A percentile compares a stretch with the other conserved stretches of the same genome.
These are phyloP conservation scores for Aquilaria agallochum DNA, from an alignment of 441 rosid genomes.

Conservation along the genomic window DNA sequence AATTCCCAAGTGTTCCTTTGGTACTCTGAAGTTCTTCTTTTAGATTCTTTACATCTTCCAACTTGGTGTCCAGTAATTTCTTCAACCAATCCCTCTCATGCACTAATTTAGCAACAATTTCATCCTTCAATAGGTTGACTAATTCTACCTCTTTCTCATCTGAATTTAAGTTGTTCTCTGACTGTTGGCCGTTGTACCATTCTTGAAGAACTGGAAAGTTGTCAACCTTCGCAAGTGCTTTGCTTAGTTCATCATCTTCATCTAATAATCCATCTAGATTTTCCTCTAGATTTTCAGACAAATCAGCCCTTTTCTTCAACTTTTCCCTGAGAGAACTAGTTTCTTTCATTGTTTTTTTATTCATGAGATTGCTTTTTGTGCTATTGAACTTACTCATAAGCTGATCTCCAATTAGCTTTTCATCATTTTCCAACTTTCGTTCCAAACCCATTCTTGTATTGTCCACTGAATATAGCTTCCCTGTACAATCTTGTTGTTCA, in stretches of 20 bases:
- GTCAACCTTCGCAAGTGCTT: constrained; percentile 44
- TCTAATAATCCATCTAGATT: constrained; percentile 50
- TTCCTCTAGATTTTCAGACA: constrained; percentile 51
- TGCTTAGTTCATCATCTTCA: constrained; percentile 49
- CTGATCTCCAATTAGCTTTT: no score
- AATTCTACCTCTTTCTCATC: constrained; percentile 42
- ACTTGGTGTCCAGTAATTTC: constrained; percentile 47
- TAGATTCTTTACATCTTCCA: constrained; percentile 34
- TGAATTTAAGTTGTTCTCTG: constrained; percentile 43
- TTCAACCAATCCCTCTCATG: constrained; percentile 52
- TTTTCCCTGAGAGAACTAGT: constrained; percentile 36
- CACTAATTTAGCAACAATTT: constrained; percentile 48
- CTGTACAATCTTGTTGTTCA: no score
- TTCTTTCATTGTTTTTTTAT: no score
- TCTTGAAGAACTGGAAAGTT: constrained; percentile 41
- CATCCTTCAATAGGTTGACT: constrained; percentile 40
- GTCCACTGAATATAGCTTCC: no score
- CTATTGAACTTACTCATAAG: no score
- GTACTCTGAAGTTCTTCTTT: constrained; percentile 51
- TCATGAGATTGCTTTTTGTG: no score
- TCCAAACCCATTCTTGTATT: no score
- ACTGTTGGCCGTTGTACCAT: constrained; percentile 49
- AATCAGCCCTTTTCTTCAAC: constrained; percentile 48
- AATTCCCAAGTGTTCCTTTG: constrained; percentile 48
- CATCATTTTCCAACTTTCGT: no score